Base-by-base conservation (phyloP, 2,329 filamentous ascomycete species). In the Epichloe sibirici region DNA sequence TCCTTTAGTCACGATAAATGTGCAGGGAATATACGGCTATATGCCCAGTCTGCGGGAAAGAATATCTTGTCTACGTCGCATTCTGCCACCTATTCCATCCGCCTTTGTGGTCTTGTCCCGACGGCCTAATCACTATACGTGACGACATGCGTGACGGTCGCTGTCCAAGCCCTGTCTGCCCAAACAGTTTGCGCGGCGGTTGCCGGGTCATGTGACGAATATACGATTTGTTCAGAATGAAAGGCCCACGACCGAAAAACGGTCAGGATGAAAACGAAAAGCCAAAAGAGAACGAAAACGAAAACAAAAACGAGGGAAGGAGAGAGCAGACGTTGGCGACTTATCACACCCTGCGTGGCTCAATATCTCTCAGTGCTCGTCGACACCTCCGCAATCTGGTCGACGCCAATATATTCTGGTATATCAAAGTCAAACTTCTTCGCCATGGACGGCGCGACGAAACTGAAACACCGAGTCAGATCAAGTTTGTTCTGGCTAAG, bases 361-460 rank as follows among this genome's bases (percentile, higher is more conserved):
- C 62, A 85, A 56, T 84, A 70, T 63, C 77, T 83, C 57, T 76
- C 69, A 38, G 68, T 74, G 46, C 68, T 67, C 11, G 66, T 62
- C 13, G 69, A 70, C 43, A 94, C 75, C 68, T 98, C 93, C 51
- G 90, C 85, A 59, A 96, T 75, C 69, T 97, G 93, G 68, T 97
- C 90, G 58, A 93, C 71, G 0, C 90, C 93, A 60, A 85, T 75
- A 68, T 96, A 98, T 57, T 79, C 71, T 5, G 91, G 91, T 51
- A 95, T 66, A 60, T 93, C 86, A 56, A 98, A 77, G 46, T 81
- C 81, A 71, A 95, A 98, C 70, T 93, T 96, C 60, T 85, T 79
- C 37, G 89, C 86, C 61, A 96, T 82, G 49, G 76, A 75, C 51
- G 81, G 80, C 21, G 86, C 81, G 63, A 98, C 77, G 63, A 98